These are phyloP conservation scores for Jaminaea rosea DNA, from an alignment of 1,284 basidiomycete genomes.

Conservation along the genomic window DNA sequence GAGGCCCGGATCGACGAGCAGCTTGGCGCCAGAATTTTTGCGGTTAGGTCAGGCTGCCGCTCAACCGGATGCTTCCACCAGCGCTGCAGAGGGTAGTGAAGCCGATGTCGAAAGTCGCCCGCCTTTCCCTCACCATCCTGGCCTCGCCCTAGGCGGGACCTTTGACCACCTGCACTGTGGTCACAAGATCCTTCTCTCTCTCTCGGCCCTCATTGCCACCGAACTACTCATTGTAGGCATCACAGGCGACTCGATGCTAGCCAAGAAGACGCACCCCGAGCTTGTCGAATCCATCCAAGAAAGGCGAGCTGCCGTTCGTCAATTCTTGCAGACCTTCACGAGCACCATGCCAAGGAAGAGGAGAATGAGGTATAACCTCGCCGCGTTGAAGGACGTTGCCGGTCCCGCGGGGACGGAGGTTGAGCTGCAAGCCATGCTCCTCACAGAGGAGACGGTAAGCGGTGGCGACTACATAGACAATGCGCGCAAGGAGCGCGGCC, in stretches of 20 bases:
- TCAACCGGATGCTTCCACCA: not conserved
- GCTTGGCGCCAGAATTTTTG: not conserved
- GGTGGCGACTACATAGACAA: slow-evolving; percentile 34
- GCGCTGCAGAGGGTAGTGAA: not conserved
- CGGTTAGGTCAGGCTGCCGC: too few relatives aligned
- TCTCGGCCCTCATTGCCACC: slow-evolving; percentile 71
- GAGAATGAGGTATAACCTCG: too few relatives aligned
- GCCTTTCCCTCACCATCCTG: slow-evolving; percentile 10
- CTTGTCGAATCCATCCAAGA: slow-evolving; percentile 61
- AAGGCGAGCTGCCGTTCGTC: slow-evolving; percentile 30
- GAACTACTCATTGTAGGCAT: slow-evolving; percentile 81
- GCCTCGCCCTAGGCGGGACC: slow-evolving; percentile 60
- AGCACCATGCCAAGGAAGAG: not conserved
- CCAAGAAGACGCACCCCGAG: slow-evolving; percentile 63
- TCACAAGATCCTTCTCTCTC: slow-evolving; percentile 91
- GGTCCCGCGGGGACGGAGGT: slow-evolving; percentile 40
- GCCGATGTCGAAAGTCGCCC: not conserved
- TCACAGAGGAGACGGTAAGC: slow-evolving; percentile 40
- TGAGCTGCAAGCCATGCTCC: slow-evolving; percentile 29
- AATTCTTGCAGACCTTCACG: slow-evolving; percentile 21
- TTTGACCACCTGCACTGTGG: slow-evolving; percentile 97
- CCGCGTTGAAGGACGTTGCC: slow-evolving; percentile 28
- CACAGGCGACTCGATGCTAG: slow-evolving; percentile 64
- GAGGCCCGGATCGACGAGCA: not conserved
- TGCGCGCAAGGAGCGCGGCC: slow-evolving; percentile 20